Base-by-base conservation (phyloP, 495 filamentous ascomycete genomes). In the Amphirosellinia nigrospora region DNA sequence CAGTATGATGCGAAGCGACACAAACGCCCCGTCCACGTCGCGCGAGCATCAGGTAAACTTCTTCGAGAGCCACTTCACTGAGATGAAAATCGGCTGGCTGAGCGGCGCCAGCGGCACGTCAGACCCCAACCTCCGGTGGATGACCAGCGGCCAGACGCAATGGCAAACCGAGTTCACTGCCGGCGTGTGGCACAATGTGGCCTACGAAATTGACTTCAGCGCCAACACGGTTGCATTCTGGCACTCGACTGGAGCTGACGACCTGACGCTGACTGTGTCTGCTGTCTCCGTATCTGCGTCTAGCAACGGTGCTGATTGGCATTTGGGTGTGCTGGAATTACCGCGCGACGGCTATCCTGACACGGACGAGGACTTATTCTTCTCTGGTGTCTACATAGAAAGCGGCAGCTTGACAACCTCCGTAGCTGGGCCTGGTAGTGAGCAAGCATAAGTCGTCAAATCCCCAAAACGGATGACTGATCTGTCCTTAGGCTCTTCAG, bases 1-100 rank as follows among this genome's bases (percentile, higher is more conserved):
- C 77, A 86, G 83, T 45, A 82, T 92, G 65, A 85, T 84, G 79
- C 83, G 85, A 32, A 80, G 71, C 4, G 76, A 79, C 39, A 84
- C 82, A 8, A 91, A 91, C 72, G 76, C 87, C 0, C 90, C 90
- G 0, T 84, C 81, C 32, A 79, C 82, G 10, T 81, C 79, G n/a
- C 82, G 88, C 60, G 89, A 92, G 78, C 90, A 91, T 71, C 89
- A 92, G 78, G 86, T 92, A 69, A 86, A 83, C 74, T 92, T 92
- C 80, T 91, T 92, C 71, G 84, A 91, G 79, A 86, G 82, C 75
- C 89, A 91, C 79, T 91, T 91, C 79, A 90, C 89, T 34, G 90
- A 91, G 80, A 75, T 90, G 71, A 89, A 90, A 75, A 86, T 85
- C 74, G 89, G 88, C 32, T 82, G 81, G 80, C 71, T 87, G 53